Conservation (phyloP, 2,329 filamentous ascomycete species). For the Aureobasidium sp. region DNA sequence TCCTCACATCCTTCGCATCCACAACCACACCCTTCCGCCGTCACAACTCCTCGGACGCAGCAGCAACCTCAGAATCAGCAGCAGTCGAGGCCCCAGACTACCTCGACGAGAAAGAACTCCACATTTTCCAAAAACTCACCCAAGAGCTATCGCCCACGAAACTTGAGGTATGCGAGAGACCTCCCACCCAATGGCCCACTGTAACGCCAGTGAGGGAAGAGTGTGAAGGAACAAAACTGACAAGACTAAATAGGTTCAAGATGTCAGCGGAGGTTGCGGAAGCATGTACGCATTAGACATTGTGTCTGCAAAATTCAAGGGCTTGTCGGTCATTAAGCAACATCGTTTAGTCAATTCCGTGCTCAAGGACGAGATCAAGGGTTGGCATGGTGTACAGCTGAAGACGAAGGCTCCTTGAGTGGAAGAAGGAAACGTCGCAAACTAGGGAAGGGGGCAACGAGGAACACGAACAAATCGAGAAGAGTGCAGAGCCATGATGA, state of each 20-base stretch:
- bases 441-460: too few species aligned
- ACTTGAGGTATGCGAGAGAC: constrained; percentile 31
- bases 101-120: constrained; percentile 37
- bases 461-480: too few species aligned
- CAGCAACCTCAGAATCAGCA: neutral
- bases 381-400: constrained; percentile 77
- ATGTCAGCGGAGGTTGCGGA: constrained; percentile 75
- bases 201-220: neutral
- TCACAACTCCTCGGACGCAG: neutral
- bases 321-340: constrained; percentile 66
- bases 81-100: constrained; percentile 35
- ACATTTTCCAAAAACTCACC: constrained; percentile 39
- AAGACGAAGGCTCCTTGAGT: constrained; percentile 50
- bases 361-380: constrained; percentile 65
- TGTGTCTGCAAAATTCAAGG: constrained; percentile 60
- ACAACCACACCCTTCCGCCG: neutral
- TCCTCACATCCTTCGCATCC: neutral
- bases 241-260: constrained; percentile 50
- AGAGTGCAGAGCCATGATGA: too few species aligned
- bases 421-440: neutral
- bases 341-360: constrained; percentile 71
- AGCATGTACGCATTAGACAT: constrained; percentile 84
- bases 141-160: constrained; percentile 33
- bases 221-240: too few species aligned
- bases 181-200: neutral